Evolutionary conservation across 805 yeast species (phyloP).

Genomic region (Starmerella khaoyaiensis): DNA sequence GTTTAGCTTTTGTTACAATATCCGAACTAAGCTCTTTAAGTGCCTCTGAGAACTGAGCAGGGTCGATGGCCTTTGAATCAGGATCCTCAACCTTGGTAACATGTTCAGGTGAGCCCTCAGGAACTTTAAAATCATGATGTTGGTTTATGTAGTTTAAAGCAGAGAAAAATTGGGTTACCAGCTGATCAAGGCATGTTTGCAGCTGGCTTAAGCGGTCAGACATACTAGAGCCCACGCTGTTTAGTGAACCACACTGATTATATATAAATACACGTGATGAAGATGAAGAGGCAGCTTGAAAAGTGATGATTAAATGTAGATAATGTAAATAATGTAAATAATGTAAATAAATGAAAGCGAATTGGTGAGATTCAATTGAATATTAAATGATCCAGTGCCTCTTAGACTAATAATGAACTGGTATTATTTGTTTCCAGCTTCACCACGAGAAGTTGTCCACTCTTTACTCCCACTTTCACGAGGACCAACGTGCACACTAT

Average conservation of each 20-base stretch:
- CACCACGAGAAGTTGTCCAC: conserved; percentile 76
- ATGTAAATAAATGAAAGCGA: too few species aligned
- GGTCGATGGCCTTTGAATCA: conserved; percentile 25
- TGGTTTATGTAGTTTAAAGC: conserved; percentile 41
- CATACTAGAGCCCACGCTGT: conserved; percentile 6
- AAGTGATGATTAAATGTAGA: too few species aligned
- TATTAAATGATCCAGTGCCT: too few species aligned
- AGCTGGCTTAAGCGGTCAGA: conserved; percentile 74
- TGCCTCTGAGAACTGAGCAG: conserved; percentile 31
- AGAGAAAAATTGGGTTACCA: conserved; percentile 29
- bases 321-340: too few species aligned
- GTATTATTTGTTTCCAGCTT: conserved; percentile 46
- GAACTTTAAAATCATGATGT: conserved; percentile 47
- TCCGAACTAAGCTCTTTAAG: conserved; percentile 70
- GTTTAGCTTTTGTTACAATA: conserved; percentile 71
- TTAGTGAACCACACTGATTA: not conserved
- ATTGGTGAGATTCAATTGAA: too few species aligned
- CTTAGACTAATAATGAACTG: too few species aligned
- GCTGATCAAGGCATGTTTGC: conserved; percentile 71
- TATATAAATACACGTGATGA: too few species aligned
- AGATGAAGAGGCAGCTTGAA: too few species aligned
- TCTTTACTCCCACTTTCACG: conserved; percentile 63
- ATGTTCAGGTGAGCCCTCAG: conserved; percentile 31
- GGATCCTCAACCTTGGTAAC: conserved; percentile 48
- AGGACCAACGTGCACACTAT: too few species aligned